Percentiles rank a stretch among this genome's conserved stretches.
Conservation (phyloP, 2,329 filamentous ascomycete species). For the Dendryphion nanum region DNA sequence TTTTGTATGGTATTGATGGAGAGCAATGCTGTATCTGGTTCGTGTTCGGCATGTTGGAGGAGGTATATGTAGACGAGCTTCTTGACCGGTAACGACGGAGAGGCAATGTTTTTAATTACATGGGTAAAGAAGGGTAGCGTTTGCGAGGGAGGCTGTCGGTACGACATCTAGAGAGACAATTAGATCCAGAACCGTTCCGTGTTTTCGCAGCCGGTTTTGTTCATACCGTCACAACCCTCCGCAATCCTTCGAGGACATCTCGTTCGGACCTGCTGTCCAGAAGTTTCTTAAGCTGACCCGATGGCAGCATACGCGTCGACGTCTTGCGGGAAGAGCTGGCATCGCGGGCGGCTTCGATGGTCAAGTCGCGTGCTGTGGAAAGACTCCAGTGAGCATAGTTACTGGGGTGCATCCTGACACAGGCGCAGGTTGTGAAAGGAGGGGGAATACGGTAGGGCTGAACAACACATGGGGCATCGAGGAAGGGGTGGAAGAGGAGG, state of each 20-base stretch:
- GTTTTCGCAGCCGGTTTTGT: neutral
- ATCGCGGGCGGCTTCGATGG: conserved; percentile 91
- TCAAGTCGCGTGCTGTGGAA: conserved; percentile 83
- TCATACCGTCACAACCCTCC: conserved; percentile 80
- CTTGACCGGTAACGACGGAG: conserved; percentile 89
- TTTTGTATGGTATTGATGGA: conserved; percentile 99
- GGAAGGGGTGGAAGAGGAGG: conserved; percentile 4
- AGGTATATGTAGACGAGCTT: conserved; percentile 99
- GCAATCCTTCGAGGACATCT: conserved; percentile 88
- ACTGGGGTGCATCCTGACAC: conserved; percentile 31
- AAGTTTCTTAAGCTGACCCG: conserved; percentile 88
- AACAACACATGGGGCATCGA: neutral
- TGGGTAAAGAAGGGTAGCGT: conserved; percentile 95
- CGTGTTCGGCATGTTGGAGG: conserved; percentile 91
- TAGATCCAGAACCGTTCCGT: neutral
- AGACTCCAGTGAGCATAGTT: conserved; percentile 41
- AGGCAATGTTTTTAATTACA: conserved; percentile 96
- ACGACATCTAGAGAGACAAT: conserved; percentile 85
- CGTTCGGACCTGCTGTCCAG: conserved; percentile 91
- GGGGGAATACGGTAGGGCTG: conserved; percentile 1
- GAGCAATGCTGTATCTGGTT: conserved; percentile 90
- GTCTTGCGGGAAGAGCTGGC: conserved; percentile 61
- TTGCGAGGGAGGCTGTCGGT: conserved; percentile 65
- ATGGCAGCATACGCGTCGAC: conserved; percentile 65
- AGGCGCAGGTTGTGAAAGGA: conserved; percentile 1